phyloP scores from a whole-genome alignment of 2,329 filamentous ascomycete genomes.

The Ciborinia camelliae region DNA sequence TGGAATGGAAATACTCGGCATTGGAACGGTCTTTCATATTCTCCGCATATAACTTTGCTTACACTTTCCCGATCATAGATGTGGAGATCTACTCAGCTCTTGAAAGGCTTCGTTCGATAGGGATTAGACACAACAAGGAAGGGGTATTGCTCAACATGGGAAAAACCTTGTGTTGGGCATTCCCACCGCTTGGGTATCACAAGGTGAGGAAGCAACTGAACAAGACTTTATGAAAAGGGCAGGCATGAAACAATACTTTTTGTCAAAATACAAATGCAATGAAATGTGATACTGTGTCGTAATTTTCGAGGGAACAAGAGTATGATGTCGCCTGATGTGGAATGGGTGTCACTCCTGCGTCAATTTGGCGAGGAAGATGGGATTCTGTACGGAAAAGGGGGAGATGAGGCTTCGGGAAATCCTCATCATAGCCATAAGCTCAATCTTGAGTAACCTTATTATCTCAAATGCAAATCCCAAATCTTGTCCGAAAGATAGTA shows the following conservation, averaged over 20 bases:
- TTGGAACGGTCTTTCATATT: neutral
- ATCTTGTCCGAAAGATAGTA: neutral
- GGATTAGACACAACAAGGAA: neutral
- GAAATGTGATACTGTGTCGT: neutral
- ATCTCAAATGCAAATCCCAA: neutral
- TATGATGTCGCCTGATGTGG: neutral
- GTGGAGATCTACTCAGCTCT: neutral
- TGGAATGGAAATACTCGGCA: neutral
- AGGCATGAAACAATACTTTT: neutral
- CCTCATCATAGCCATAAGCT: neutral
- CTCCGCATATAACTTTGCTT: neutral
- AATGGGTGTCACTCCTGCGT: neutral
- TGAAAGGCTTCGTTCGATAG: neutral
- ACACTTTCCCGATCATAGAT: neutral
- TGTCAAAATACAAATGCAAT: neutral
- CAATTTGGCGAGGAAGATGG: neutral
- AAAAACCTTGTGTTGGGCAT: neutral
- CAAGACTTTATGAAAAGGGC: too few relatives aligned
- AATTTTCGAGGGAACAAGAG: neutral
- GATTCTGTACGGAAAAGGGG: neutral
- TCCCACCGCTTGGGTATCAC: neutral
- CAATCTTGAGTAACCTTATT: neutral
- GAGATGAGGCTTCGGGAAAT: neutral
- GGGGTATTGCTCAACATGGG: neutral
- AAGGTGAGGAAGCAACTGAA: neutral